Evolutionary conservation across 2,329 filamentous ascomycete species (phyloP).

Genomic region (Arthroderma sp.): DNA sequence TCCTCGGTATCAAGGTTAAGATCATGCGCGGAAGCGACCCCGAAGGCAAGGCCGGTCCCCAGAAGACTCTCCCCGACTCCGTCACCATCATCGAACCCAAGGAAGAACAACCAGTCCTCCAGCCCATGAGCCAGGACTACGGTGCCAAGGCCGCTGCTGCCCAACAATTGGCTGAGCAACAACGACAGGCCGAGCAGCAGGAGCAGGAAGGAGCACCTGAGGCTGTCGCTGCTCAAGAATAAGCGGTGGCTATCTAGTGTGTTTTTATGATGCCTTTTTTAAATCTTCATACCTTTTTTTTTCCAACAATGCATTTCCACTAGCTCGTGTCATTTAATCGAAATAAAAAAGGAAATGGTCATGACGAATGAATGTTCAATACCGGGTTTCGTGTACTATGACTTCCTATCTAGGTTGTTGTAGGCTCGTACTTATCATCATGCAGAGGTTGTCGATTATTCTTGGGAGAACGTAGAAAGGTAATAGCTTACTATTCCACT

Average conservation of each 20-base stretch:
- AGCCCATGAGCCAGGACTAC: slow-evolving; percentile 97
- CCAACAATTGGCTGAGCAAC: slow-evolving; percentile 42
- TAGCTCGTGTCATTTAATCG: too few species aligned
- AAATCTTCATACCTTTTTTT: too few species aligned
- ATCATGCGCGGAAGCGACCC: slow-evolving; percentile 99
- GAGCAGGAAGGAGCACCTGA: slow-evolving; percentile 25
- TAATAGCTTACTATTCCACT: too few species aligned
- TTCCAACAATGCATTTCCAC: too few species aligned
- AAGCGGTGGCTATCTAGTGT: slow-evolving; percentile 13
- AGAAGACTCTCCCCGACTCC: slow-evolving; percentile 94
- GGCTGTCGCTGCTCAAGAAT: slow-evolving; percentile 35
- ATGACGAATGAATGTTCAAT: too few species aligned
- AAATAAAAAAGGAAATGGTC: too few species aligned
- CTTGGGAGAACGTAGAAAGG: too few species aligned
- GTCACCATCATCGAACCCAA: slow-evolving; percentile 99
- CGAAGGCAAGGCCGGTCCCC: slow-evolving; percentile 95
- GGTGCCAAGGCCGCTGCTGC: slow-evolving; percentile 73
- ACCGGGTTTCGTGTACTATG: too few species aligned
- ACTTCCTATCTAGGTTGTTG: too few species aligned
- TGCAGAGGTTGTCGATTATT: too few species aligned
- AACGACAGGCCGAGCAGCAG: slow-evolving; percentile 42
- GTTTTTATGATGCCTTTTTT: too few species aligned
- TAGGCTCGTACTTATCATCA: too few species aligned
- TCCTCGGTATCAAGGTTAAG: slow-evolving; percentile 99
- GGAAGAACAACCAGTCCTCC: slow-evolving; percentile 91